These are phyloP conservation scores for Skeletonema potamos DNA, from an alignment of 108 stramenopile species.

Conservation along the genomic window DNA sequence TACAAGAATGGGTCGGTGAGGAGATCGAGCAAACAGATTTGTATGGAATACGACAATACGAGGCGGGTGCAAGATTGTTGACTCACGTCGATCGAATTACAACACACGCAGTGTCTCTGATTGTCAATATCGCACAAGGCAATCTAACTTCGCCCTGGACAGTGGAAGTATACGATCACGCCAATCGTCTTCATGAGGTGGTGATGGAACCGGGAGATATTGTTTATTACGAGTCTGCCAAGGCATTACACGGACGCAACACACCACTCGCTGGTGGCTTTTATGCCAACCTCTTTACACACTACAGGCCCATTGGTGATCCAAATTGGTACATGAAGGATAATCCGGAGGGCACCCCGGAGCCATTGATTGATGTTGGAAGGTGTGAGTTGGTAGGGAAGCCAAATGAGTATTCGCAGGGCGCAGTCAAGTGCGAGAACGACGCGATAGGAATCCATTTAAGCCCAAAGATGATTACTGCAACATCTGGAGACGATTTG, in stretches of 20 bases:
- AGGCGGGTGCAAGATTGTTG: conserved; percentile 77
- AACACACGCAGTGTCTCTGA: conserved; percentile 88
- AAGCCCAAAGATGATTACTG: conserved; percentile 56
- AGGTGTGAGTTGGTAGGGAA: conserved; percentile 58
- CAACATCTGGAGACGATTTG: conserved; percentile 57
- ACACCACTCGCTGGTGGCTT: conserved; percentile 66
- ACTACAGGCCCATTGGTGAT: conserved; percentile 82
- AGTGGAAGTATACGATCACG: conserved; percentile 78
- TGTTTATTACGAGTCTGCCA: conserved; percentile 89
- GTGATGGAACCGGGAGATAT: conserved; percentile 83
- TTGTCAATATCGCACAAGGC: conserved; percentile 92
- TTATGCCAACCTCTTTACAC: conserved; percentile 90
- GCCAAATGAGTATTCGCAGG: conserved; percentile 45
- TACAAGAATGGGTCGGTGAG: conserved; percentile 76
- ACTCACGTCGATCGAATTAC: conserved; percentile 87
- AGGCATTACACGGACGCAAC: conserved; percentile 84
- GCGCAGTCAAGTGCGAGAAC: conserved; percentile 74
- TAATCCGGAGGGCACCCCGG: conserved; percentile 64
- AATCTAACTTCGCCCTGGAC: conserved; percentile 78
- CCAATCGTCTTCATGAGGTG: conserved; percentile 68
- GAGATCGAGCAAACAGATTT: conserved; percentile 87
- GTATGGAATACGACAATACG: conserved; percentile 91
- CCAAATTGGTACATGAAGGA: conserved; percentile 56
- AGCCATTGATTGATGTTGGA: conserved; percentile 60
- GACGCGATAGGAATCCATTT: conserved; percentile 55